phyloP scores from a whole-genome alignment of 2,329 filamentous ascomycete genomes.

The Pestalotiopsis sp. region DNA sequence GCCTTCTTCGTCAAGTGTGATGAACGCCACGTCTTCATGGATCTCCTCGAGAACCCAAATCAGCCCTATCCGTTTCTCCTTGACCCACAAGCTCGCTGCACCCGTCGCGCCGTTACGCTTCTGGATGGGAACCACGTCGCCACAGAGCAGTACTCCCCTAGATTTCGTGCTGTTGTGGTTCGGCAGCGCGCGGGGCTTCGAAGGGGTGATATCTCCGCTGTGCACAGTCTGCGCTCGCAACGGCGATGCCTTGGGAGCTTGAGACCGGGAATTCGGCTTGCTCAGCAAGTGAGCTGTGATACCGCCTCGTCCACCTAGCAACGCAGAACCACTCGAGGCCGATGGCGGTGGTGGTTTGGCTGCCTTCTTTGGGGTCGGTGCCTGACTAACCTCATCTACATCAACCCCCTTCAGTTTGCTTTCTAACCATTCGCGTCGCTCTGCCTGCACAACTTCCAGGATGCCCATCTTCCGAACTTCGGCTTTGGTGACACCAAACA shows the following conservation, averaged over 20 bases:
- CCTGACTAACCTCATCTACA: constrained; percentile 45
- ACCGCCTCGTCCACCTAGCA: constrained; percentile 72
- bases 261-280: constrained; percentile 70
- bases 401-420: constrained; percentile 74
- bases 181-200: constrained; percentile 54
- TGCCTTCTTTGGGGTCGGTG: constrained; percentile 36
- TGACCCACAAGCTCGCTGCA: constrained; percentile 96
- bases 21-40: constrained; percentile 83
- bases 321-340: constrained; percentile 44
- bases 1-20: constrained; percentile 79
- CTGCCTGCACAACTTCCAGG: constrained; percentile 89
- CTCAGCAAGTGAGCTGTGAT: constrained; percentile 87
- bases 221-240: constrained; percentile 68
- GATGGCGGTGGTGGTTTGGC: constrained; percentile 36
- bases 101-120: constrained; percentile 92
- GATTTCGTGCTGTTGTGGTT: constrained; percentile 77
- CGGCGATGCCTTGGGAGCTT: constrained; percentile 54
- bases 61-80: constrained; percentile 89
- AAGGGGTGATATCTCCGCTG: constrained; percentile 55
- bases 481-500: constrained; percentile 98
- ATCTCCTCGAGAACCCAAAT: constrained; percentile 99
- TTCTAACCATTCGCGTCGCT: constrained; percentile 86
- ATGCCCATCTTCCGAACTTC: constrained; percentile 96
- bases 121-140: constrained; percentile 96
- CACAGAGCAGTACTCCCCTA: constrained; percentile 87